Percentiles rank a stretch among this genome's conserved stretches.
These are phyloP conservation scores for Penicillium sclerotigenum DNA, from an alignment of 2,329 filamentous ascomycete species.

Conservation along the genomic window DNA sequence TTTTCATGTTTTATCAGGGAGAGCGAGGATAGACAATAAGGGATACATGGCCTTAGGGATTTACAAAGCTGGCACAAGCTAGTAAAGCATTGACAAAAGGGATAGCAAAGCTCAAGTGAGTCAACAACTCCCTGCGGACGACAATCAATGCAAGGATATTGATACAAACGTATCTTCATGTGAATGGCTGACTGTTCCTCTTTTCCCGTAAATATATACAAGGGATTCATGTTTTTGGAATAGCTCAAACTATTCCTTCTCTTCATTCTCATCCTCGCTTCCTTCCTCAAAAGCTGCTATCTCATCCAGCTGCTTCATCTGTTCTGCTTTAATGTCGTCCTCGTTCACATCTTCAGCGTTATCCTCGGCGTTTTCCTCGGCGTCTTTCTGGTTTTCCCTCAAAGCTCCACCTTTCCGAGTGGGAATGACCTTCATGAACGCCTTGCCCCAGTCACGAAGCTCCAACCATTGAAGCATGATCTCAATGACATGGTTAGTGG, in stretches of 20 bases:
- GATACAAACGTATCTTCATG: neutral
- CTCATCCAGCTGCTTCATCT: slow-evolving; percentile 6
- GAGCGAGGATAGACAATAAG: neutral
- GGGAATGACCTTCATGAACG: slow-evolving; percentile 84
- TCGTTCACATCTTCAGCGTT: slow-evolving; percentile 17
- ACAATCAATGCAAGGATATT: neutral
- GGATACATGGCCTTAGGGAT: too few species aligned
- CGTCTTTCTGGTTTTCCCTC: slow-evolving; percentile 40
- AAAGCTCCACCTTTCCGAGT: slow-evolving; percentile 80
- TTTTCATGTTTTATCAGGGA: neutral
- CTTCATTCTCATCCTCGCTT: slow-evolving; percentile 3
- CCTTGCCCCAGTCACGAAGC: slow-evolving; percentile 82
- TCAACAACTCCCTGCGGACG: neutral
- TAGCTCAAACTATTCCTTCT: neutral
- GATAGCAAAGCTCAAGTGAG: neutral
- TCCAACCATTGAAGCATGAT: slow-evolving; percentile 96
- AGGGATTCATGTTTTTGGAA: neutral
- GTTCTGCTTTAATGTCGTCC: slow-evolving; percentile 2
- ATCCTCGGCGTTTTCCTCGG: slow-evolving; percentile 10
- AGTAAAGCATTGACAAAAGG: neutral
- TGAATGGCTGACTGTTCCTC: neutral
- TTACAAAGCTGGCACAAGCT: neutral
- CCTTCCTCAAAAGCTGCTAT: slow-evolving; percentile 2
- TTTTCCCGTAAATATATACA: neutral
- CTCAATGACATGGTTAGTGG: slow-evolving; percentile 94